Percentiles rank a stretch among this genome's conserved stretches.
These are phyloP conservation scores for Persicaria tinctoria DNA, from an alignment of 148 eudicot species.

Conservation along the genomic window DNA sequence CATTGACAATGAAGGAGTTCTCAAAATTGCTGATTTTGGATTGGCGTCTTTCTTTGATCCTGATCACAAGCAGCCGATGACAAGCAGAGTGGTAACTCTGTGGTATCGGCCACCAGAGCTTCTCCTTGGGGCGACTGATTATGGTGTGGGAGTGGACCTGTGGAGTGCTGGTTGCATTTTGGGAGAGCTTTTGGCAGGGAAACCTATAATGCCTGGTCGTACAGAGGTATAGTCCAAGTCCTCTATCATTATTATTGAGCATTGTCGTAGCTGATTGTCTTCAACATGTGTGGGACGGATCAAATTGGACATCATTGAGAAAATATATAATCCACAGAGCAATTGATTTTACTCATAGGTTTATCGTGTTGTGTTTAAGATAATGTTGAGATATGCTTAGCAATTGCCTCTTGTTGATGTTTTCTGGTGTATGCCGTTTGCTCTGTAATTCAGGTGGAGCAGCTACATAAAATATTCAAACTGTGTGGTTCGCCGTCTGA, in stretches of 20 bases:
- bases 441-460: conserved; percentile 51
- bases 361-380: background rate
- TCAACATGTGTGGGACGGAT: background rate
- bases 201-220: conserved; percentile 89
- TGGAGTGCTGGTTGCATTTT: conserved; percentile 95
- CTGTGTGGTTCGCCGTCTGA: conserved; percentile 83
- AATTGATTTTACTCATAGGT: background rate
- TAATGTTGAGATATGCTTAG: background rate
- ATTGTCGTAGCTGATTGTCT: background rate
- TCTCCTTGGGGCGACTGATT: conserved; percentile 82
- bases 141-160: conserved; percentile 73
- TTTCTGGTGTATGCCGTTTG: background rate
- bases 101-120: conserved; percentile 95
- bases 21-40: conserved; percentile 88
- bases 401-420: background rate
- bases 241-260: background rate
- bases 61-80: conserved; percentile 69
- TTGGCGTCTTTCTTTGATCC: conserved; percentile 78
- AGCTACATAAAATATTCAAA: conserved; percentile 82
- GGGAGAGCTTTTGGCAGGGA: conserved; percentile 72
- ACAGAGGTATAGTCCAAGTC: conserved; percentile 53
- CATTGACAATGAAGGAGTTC: conserved; percentile 56
- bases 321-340: no score
- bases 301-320: background rate
- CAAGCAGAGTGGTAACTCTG: conserved; percentile 79